Evolutionary conservation across 1,284 basidiomycete species (phyloP).

Genomic region (Cutaneotrichosporon sp.): DNA sequence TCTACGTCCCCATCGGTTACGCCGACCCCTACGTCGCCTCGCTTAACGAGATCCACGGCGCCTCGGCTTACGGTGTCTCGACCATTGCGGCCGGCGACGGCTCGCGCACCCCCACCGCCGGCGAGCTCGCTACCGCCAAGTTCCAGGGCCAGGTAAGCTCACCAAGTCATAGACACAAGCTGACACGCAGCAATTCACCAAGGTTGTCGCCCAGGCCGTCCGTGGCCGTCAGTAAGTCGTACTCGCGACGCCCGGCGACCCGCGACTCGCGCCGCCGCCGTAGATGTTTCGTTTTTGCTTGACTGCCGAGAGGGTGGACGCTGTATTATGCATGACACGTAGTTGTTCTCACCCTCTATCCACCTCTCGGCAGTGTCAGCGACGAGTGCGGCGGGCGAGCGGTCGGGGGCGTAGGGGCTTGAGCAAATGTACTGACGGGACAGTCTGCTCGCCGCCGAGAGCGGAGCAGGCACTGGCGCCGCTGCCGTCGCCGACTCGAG

Average conservation of each 20-base stretch:
- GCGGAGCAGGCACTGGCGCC: neutral
- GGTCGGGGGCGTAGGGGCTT: neutral
- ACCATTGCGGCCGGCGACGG: slow-evolving; percentile 63
- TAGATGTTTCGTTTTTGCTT: too few species aligned
- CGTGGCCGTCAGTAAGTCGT: slow-evolving; percentile 39
- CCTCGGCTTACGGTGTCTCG: slow-evolving; percentile 61
- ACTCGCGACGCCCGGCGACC: neutral
- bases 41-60: slow-evolving; percentile 63
- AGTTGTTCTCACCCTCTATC: neutral
- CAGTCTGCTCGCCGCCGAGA: slow-evolving; percentile 5
- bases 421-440: neutral
- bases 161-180: neutral
- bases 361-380: neutral
- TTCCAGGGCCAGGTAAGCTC: slow-evolving; percentile 55
- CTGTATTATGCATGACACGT: slow-evolving; percentile 2
- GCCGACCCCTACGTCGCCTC: slow-evolving; percentile 57
- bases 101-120: slow-evolving; percentile 55
- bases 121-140: slow-evolving; percentile 62
- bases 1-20: slow-evolving; percentile 74
- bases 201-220: slow-evolving; percentile 40
- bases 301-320: slow-evolving; percentile 12
- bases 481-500: neutral
- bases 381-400: too few species aligned
- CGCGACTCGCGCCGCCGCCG: neutral
- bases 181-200: slow-evolving; percentile 37